Evolutionary conservation across 495 filamentous ascomycete genomes (phyloP).

Genomic region (Xylaria telfairii): DNA sequence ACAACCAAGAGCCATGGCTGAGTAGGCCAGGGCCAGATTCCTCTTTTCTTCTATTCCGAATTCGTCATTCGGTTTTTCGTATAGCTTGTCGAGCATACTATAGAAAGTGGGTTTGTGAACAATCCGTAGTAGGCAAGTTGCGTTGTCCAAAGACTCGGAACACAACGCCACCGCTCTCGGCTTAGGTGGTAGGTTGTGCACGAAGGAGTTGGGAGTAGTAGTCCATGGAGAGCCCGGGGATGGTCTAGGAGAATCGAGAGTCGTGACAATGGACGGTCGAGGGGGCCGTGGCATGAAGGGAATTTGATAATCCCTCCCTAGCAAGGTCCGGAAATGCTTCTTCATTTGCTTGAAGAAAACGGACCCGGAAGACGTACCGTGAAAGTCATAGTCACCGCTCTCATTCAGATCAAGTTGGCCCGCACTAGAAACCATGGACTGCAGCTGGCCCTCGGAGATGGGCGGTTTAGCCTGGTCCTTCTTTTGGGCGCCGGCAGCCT

Average conservation of each 20-base stretch:
- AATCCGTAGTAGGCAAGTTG: slow-evolving; percentile 80
- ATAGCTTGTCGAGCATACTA: slow-evolving; percentile 76
- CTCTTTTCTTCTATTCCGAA: slow-evolving; percentile 76
- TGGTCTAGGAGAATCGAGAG: slow-evolving; percentile 76
- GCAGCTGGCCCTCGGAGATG: slow-evolving; percentile 71
- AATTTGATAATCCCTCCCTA: slow-evolving; percentile 59
- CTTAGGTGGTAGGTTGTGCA: slow-evolving; percentile 73
- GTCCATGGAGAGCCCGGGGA: slow-evolving; percentile 61
- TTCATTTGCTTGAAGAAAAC: slow-evolving; percentile 85
- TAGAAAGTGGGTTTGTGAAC: slow-evolving; percentile 91
- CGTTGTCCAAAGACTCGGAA: slow-evolving; percentile 80
- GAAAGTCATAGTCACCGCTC: slow-evolving; percentile 90
- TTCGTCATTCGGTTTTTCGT: slow-evolving; percentile 71
- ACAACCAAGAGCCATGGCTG: slow-evolving; percentile 83
- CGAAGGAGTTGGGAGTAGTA: slow-evolving; percentile 61
- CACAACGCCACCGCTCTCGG: slow-evolving; percentile 72
- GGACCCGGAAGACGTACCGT: slow-evolving; percentile 89
- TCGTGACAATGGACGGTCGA: slow-evolving; percentile 44
- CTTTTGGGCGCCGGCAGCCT: slow-evolving; percentile 41
- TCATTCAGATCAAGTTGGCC: slow-evolving; percentile 92
- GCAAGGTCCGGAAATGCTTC: slow-evolving; percentile 74
- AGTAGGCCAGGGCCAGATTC: slow-evolving; percentile 84
- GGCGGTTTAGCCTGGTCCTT: slow-evolving; percentile 46
- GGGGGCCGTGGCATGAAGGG: slow-evolving; percentile 55
- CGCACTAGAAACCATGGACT: slow-evolving; percentile 93